Conservation (phyloP, 2,329 filamentous ascomycete species). For the Stachybotrys chartarum region DNA sequence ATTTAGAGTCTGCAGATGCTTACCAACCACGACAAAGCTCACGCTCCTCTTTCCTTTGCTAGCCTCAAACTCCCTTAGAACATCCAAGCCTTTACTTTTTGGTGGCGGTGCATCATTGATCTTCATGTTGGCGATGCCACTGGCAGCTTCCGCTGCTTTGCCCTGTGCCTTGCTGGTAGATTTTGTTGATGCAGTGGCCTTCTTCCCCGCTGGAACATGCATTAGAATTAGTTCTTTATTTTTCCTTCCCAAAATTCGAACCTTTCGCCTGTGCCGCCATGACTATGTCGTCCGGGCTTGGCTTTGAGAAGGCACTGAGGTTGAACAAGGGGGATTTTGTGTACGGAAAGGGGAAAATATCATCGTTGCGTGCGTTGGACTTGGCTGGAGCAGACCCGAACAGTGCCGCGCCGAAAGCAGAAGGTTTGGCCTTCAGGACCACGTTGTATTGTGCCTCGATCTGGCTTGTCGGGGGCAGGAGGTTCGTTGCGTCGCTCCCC, state of each 20-base stretch:
- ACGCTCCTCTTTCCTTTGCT: constrained; percentile 69
- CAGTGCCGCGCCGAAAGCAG: constrained; percentile 48
- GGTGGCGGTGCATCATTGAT: constrained; percentile 48
- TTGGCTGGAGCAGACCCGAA: constrained; percentile 33
- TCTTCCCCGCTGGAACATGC: constrained; percentile 45
- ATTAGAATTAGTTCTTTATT: constrained; percentile 46
- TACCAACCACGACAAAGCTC: constrained; percentile 90
- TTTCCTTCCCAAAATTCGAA: constrained; percentile 54
- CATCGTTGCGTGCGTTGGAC: constrained; percentile 17
- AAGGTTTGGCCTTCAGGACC: constrained; percentile 28
- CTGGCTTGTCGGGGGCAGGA: not conserved
- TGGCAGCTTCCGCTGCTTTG: constrained; percentile 16
- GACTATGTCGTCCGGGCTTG: constrained; percentile 88
- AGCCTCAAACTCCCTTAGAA: constrained; percentile 72
- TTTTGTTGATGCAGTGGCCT: constrained; percentile 30
- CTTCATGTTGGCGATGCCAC: constrained; percentile 25
- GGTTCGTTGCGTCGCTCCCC: not conserved
- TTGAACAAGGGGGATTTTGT: constrained; percentile 40
- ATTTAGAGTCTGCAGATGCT: constrained; percentile 17
- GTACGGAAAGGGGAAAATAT: constrained; percentile 40
- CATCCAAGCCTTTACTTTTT: constrained; percentile 75
- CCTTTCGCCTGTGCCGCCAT: constrained; percentile 83
- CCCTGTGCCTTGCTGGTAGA: constrained; percentile 28
- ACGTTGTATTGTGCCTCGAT: not conserved
- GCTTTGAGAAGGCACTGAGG: constrained; percentile 66